phyloP scores from a whole-genome alignment of 768 basidiomycete genomes.

The Pisolithus orientalis region DNA sequence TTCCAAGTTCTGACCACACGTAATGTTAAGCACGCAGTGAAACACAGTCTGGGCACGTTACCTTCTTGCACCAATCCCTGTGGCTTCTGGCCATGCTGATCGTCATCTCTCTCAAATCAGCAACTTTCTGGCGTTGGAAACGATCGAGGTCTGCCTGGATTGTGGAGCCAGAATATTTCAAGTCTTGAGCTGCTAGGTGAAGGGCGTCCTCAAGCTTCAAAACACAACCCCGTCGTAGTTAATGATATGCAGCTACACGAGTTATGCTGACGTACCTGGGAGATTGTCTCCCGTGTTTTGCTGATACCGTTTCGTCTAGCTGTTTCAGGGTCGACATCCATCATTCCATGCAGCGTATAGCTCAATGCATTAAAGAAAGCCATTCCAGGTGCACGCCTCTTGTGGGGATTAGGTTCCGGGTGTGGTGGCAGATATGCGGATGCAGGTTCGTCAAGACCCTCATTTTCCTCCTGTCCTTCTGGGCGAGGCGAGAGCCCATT shows the following conservation, averaged over 20 bases:
- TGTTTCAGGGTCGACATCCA: conserved; percentile 97
- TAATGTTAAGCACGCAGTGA: conserved; percentile 8
- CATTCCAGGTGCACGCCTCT: conserved; percentile 66
- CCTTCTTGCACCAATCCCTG: conserved; percentile 96
- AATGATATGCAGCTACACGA: conserved; percentile 9
- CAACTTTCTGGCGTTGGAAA: conserved; percentile 98
- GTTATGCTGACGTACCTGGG: conserved; percentile 55
- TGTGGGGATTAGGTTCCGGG: conserved; percentile 68
- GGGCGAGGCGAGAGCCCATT: conserved; percentile 19
- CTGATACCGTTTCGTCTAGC: conserved; percentile 89
- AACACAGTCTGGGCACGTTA: conserved; percentile 23
- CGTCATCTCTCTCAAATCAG: conserved; percentile 90
- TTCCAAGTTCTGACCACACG: conserved; percentile 72
- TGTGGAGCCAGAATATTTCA: conserved; percentile 93
- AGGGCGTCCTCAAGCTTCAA: conserved; percentile 89
- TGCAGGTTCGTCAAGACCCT: conserved; percentile 34
- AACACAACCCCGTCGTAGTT: conserved; percentile 8
- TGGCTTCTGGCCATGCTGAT: conserved; percentile 87
- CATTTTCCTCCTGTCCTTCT: conserved; percentile 29
- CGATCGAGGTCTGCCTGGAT: conserved; percentile 97
- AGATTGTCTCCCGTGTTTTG: conserved; percentile 90
- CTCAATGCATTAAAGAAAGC: conserved; percentile 87
- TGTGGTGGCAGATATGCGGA: conserved; percentile 65
- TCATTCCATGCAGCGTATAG: conserved; percentile 95
- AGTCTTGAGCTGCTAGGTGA: conserved; percentile 85